Conservation (phyloP, 139 green algal genomes). For the Coccomyxa sp. region DNA sequence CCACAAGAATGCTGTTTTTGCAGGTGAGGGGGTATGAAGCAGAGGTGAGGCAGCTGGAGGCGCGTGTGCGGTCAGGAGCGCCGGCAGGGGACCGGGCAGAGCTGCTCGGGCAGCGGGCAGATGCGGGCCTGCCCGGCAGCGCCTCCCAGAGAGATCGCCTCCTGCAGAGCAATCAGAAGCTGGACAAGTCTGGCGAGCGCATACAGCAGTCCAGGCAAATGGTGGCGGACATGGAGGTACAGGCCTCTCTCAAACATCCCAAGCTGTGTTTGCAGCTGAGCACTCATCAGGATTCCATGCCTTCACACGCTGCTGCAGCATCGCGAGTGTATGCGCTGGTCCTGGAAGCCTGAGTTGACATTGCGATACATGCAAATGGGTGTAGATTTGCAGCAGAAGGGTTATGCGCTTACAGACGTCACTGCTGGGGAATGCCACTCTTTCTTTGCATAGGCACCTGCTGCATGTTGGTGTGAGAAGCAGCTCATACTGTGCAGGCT, state of each 20-base stretch:
- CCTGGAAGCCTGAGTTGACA: background rate
- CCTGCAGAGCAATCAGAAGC: background rate
- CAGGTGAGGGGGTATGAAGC: background rate
- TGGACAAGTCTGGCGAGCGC: background rate
- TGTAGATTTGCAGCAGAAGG: background rate
- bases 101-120: background rate
- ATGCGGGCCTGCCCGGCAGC: background rate
- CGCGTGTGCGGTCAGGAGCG: background rate
- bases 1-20: background rate
- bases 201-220: background rate
- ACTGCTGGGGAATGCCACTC: background rate
- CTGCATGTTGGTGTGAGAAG: too few relatives aligned
- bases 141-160: background rate
- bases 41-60: background rate
- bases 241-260: background rate
- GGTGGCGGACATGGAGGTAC: background rate
- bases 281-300: too few relatives aligned
- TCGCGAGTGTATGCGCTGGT: too few relatives aligned
- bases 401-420: background rate
- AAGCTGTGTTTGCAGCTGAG: too few relatives aligned
- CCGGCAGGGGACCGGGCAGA: background rate
- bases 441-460: too few relatives aligned
- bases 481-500: background rate
- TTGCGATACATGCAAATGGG: background rate
- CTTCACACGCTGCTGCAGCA: too few relatives aligned